A percentile compares a stretch with the other conserved stretches of the same genome.
Conservation (phyloP, 495 filamentous ascomycete species). For the Pyronema omphalodes region DNA sequence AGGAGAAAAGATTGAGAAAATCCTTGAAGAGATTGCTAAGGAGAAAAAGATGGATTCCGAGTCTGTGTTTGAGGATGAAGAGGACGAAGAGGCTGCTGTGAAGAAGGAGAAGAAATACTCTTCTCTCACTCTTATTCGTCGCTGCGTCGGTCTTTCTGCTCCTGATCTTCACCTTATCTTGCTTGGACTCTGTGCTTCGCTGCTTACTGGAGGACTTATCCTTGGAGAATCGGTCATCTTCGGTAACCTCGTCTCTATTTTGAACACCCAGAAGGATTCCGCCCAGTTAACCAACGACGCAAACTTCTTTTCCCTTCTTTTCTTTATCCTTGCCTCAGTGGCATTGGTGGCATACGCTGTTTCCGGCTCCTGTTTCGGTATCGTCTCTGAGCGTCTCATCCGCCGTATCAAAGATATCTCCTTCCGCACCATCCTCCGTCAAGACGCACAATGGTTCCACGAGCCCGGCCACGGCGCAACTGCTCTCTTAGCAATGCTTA, state of each 20-base stretch:
- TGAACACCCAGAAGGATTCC: conserved; percentile 18
- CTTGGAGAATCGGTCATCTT: conserved; percentile 34
- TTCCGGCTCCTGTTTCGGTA: conserved; percentile 32
- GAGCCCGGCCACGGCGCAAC: conserved; percentile 32
- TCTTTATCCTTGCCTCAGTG: conserved; percentile 34
- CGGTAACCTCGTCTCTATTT: conserved; percentile 30
- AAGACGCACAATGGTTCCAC: conserved; percentile 35
- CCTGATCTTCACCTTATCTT: background rate
- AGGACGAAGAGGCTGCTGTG: background rate
- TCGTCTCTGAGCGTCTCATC: conserved; percentile 32
- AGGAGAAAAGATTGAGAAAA: too few species aligned
- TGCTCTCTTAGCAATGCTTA: conserved; percentile 34
- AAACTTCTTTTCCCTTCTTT: conserved; percentile 34
- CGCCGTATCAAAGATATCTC: conserved; percentile 29
- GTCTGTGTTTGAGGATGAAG: background rate
- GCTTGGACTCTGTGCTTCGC: conserved; percentile 21
- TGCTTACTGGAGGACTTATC: conserved; percentile 30
- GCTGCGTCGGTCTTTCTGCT: background rate
- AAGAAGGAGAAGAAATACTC: background rate
- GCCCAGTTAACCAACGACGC: conserved; percentile 21
- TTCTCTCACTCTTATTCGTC: background rate
- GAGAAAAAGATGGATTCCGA: background rate
- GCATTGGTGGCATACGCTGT: conserved; percentile 30
- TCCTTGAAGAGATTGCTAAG: background rate
- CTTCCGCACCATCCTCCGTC: conserved; percentile 30